Conservation (phyloP, 495 filamentous ascomycete species). For the Neurospora sp. region DNA sequence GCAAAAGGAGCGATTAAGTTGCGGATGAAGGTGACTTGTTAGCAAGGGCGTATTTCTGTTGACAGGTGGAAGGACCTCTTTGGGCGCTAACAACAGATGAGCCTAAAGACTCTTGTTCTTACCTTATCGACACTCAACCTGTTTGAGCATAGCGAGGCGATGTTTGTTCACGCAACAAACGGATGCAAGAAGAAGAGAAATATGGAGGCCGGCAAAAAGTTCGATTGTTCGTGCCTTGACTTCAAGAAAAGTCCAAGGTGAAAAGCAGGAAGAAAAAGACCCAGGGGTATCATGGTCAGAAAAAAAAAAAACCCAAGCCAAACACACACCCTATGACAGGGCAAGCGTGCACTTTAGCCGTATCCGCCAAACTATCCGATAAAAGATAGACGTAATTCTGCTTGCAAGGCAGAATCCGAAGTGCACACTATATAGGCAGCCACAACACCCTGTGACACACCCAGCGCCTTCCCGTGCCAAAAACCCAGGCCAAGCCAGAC, state of each 20-base stretch:
- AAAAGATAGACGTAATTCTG: too few relatives aligned
- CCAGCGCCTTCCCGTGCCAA: neutral
- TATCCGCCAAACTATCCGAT: too few relatives aligned
- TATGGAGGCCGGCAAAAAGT: neutral
- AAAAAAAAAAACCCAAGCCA: neutral
- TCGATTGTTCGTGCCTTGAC: neutral
- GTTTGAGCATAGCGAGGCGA: neutral
- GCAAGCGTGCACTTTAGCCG: too few relatives aligned
- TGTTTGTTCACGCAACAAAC: neutral
- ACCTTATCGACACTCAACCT: neutral
- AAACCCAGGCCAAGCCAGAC: neutral
- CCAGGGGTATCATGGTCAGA: neutral
- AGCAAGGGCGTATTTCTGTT: neutral
- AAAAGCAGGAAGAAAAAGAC: neutral
- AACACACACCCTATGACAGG: neutral
- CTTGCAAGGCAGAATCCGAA: too few relatives aligned
- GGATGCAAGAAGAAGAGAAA: neutral
- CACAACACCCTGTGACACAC: too few relatives aligned
- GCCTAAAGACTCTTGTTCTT: neutral
- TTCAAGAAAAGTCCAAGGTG: neutral
- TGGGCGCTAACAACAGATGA: neutral
- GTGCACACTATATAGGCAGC: too few relatives aligned
- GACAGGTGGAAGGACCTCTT: neutral
- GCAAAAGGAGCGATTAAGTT: too few relatives aligned
- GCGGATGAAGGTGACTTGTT: neutral